Conservation (phyloP, 768 basidiomycete genomes). For the Pleurotus giganteus region DNA sequence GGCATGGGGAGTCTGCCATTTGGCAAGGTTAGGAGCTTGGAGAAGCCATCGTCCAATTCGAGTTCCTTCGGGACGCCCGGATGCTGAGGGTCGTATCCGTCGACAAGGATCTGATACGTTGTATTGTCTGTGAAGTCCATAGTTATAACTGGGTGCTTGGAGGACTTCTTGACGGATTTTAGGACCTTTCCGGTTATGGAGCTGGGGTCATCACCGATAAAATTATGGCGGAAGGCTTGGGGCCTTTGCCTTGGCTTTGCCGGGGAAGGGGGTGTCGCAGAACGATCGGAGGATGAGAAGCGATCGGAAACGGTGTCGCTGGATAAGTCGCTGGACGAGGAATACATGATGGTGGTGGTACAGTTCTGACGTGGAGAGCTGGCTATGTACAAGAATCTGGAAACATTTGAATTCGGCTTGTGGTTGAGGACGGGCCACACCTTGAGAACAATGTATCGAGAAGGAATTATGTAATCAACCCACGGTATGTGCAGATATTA, state of each 20-base stretch:
- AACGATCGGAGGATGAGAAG: conserved; percentile 9
- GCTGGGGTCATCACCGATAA: conserved; percentile 20
- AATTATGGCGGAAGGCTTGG: conserved; percentile 29
- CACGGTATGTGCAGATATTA: not conserved
- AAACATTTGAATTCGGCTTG: not conserved
- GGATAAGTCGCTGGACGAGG: not conserved
- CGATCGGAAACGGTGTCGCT: conserved; percentile 9
- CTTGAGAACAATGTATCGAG: not conserved
- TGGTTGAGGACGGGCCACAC: not conserved
- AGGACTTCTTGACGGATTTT: conserved; percentile 36
- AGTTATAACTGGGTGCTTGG: conserved; percentile 44
- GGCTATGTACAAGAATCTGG: not conserved
- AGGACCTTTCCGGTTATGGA: conserved; percentile 44
- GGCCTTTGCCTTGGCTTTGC: conserved; percentile 30
- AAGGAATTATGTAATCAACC: not conserved
- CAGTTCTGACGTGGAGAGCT: not conserved
- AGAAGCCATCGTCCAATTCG: conserved; percentile 49
- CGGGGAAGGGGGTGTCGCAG: conserved; percentile 16
- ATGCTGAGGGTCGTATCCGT: conserved; percentile 58
- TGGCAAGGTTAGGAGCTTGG: conserved; percentile 26
- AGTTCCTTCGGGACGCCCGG: conserved; percentile 58
- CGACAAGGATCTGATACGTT: conserved; percentile 51
- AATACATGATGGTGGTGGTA: not conserved
- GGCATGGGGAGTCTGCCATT: conserved; percentile 28
- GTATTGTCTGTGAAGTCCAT: conserved; percentile 44